phyloP scores from a whole-genome alignment of 192 early-diverging fungal genomes.

The Backusella mclennaniae region DNA sequence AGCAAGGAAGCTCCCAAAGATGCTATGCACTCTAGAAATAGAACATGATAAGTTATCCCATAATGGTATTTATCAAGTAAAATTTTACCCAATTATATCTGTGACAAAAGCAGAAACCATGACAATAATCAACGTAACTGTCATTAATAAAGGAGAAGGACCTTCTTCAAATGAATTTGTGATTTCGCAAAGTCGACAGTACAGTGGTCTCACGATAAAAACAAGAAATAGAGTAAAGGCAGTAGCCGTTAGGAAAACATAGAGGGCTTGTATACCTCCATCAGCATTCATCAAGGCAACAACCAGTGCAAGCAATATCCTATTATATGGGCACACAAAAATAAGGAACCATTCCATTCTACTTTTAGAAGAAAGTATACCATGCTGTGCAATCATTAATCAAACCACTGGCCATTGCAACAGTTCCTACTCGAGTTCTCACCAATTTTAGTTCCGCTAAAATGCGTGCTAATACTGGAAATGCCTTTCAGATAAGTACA shows the following conservation, averaged over 20 bases:
- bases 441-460: constrained; percentile 85
- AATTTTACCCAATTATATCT: constrained; percentile 57
- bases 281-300: constrained; percentile 81
- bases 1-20: constrained; percentile 90
- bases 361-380: constrained; percentile 38
- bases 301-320: constrained; percentile 68
- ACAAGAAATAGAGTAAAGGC: constrained; percentile 73
- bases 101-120: constrained; percentile 78
- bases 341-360: background rate
- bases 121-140: constrained; percentile 69
- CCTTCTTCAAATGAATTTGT: constrained; percentile 54
- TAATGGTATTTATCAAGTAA: too few species aligned
- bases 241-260: constrained; percentile 71
- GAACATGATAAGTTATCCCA: too few species aligned
- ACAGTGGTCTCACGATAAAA: constrained; percentile 64
- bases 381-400: constrained; percentile 88
- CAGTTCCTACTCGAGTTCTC: constrained; percentile 72
- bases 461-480: constrained; percentile 94
- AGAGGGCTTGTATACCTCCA: constrained; percentile 69
- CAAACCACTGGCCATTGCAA: constrained; percentile 85
- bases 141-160: constrained; percentile 59
- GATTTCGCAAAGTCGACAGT: constrained; percentile 45
- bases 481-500: constrained; percentile 52
- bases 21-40: constrained; percentile 69
- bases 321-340: background rate